Base-by-base conservation (phyloP, 2,329 filamentous ascomycete genomes). In the Grosmannia serpens region DNA sequence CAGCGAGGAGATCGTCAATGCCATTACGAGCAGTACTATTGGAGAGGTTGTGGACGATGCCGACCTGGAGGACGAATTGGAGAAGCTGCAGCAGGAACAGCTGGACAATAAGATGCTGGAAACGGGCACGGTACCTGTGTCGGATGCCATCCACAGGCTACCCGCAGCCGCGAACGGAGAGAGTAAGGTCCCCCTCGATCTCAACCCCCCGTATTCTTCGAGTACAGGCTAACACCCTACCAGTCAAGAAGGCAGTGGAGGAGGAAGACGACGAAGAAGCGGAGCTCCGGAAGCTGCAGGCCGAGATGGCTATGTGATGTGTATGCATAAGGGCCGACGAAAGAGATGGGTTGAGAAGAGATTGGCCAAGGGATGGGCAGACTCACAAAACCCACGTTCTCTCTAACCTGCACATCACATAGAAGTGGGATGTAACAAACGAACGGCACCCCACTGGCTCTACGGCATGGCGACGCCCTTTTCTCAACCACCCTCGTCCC, bases 261-360 rank as follows among this genome's bases (percentile, higher is more conserved):
- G 85, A 88, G 69, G 90, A 96, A 71, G 91, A 96, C 71, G 92
- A 97, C 79, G 94, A 97, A 70, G 92, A 97, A 73, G 92, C 87
- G 67, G 92, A 97, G 76, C 78, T 97, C 69, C 84, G 87, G 73
- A 96, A 94, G 75, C 74, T 99, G 65, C 91, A 95, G 71, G 91
- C 90, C 41, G 92, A 96, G 74, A 97, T 97, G 92, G 91, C 91
- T 64, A 96, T 96, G 87, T 95, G 68, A 79, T 49, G 5, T 17
- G 33, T 44, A 51, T 57, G 47, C 33, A 17, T 27, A 49, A 8
- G n/a, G 7, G 10, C 38, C 10, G 38, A 26, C 22, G 20, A 41
- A 29, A 7, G 22, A 29, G 41, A 35, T 27, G 38, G 53, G 20
- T 26, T 27, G 53, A 38, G 51, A 53, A 29, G 31, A 53, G 51